Base-by-base conservation (phyloP, 2,329 filamentous ascomycete species). In the Sporothrix curviconia region DNA sequence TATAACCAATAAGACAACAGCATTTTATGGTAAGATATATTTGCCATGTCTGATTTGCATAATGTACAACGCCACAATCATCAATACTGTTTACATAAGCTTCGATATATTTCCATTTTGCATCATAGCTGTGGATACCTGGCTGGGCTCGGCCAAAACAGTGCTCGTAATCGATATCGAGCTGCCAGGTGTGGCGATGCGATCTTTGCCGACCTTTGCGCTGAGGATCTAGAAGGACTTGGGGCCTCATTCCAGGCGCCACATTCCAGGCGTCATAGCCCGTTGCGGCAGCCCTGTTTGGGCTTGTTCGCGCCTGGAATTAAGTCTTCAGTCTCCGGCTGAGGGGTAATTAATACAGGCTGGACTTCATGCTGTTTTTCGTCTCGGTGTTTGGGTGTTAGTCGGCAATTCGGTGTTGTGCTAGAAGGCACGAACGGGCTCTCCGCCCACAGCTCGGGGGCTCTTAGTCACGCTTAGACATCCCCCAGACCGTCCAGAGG, bases 321-420 rank as follows among this genome's bases (percentile, higher is more conserved):
- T 32, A 32, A 15, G 17, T 36, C 17, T 36, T 19, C 22, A n/a
- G 34, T 28, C n/a, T 51, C 14, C 32, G 34, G 28, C 22, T 32
- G 46, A 49, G 30, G 43, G 46, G 25, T 15, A 34, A 49, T 3
- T 22, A 5, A 17, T 43, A 43, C 40, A 43, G 40, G 40, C 39
- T 42, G 14, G 17, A 15, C 17, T 28, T n/a, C 19, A 22, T 15
- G 15, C 32, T 8, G 34, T 52, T 40, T 32, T 53, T 42, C 50
- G 50, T 43, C 50, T 36, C 46, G 36, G 47, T 50, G 24, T 22
- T 30, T 30, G 17, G 25, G 8, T 39, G 24, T 19, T n/a, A 19
- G 39, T 44, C 39, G 51, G 51, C 39, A 43, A 54, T 36, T 54
- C 51, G 50, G 50, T 11, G 50, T 42, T 43, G 50, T 42, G 50